Base-by-base conservation (phyloP, 768 basidiomycete species). In the Piloderma croceum region DNA sequence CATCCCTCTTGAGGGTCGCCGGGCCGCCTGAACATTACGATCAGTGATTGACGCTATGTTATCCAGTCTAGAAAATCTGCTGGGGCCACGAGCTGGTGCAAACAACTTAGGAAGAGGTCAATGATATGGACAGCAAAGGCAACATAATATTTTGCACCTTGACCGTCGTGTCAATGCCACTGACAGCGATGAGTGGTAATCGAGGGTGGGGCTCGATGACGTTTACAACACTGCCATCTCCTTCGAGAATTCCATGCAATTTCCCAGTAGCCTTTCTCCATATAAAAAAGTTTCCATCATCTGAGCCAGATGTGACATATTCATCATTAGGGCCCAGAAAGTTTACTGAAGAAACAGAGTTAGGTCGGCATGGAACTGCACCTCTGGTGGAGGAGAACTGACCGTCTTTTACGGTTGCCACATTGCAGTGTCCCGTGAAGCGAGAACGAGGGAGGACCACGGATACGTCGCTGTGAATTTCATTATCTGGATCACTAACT, bases 331-430 rank as follows among this genome's bases (percentile, higher is more conserved):
- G 79, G 1, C 90, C 90, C 27, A 92, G 62, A 56, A 89, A 92
- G 57, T 89, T 92, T 25, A 90, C 90, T 90, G 43, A 1, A 42
- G 41, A 9, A 19, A 10, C 10, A 9, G 18, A 36, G 10, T 11
- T 13, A 18, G 29, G 20, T 22, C 24, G n/a, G 15, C 7, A 36
- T 33, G 47, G 25, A 43, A 29, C n/a, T n/a, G n/a, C 17, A 17
- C 36, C 12, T n/a, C 23, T 36, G 17, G 37, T 17, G 6, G n/a
- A 25, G 4, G 20, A 34, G 15, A 21, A 55, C 80, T 52, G 47
- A 83, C 90, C 88, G 57, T 92, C 90, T 60, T 94, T 94, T 31
- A 90, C 74, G 0, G 91, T 94, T 45, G 79, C 79, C 1, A 86
- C 67, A 53, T 92, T 94, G 41, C 81, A 77, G 23, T 80, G 77